Base-by-base conservation (phyloP, 1,284 basidiomycete genomes). In the Cryptococcus neoformans region DNA sequence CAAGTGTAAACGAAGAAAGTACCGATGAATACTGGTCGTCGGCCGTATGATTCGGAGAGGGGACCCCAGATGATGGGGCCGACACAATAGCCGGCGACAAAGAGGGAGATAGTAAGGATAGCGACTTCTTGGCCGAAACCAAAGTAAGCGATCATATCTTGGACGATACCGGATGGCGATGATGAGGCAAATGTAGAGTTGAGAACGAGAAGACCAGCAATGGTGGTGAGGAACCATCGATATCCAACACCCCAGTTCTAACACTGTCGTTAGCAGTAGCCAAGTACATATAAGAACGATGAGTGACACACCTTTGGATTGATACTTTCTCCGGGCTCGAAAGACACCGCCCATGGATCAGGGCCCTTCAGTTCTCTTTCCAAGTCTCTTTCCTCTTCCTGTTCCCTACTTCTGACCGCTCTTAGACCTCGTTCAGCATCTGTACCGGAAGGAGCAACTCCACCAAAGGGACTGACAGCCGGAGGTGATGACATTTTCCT, bases 1-100 rank as follows among this genome's bases (percentile, higher is more conserved):
- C 76, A 83, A 17, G 81, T 81, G 76, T 88, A 90, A 21, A 84
- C 76, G 55, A 86, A 68, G 70, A 88, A 88, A 3, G 86, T 77
- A 50, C 83, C 66, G 55, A 93, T 77, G 68, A 89, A 89, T 49
- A 89, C 74, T 0, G 86, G 84, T 44, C 85, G 80, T 12, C 82
- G 78, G 2, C 82, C 82, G 59, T 77, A 80, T 1, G 74, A 80
- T 65, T 87, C 86, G 9, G 81, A 83, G 4, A 71, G 54, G 1
- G 81, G 82, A 10, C 81, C 80, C 75, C 82, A 82, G 1, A 89
- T 55, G 2, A 90, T 75, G 0, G 87, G 87, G 6, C 83, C 87
- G 28, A 87, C 80, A 80, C 68, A 75, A 67, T 80, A 80, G 0
- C 77, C 78, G 2, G 76, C 73, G 8, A 77, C 73, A 52, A 76